phyloP scores from a whole-genome alignment of 768 basidiomycete genomes.

The Suillus subalutaceus region DNA sequence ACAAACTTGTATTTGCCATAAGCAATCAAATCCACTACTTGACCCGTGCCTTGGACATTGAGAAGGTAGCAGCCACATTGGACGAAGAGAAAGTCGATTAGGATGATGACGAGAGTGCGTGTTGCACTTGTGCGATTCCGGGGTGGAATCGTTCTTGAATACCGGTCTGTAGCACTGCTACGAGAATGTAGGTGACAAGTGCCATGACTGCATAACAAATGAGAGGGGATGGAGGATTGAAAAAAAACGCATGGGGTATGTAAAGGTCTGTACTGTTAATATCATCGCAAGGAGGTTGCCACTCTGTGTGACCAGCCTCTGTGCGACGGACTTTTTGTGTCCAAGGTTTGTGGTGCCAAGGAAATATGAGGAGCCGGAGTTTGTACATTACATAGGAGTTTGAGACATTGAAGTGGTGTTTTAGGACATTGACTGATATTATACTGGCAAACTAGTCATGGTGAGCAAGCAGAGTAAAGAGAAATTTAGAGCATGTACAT shows the following conservation, averaged over 20 bases:
- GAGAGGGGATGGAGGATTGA: conserved; percentile 5
- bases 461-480: conserved; percentile 11
- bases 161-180: conserved; percentile 85
- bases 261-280: conserved; percentile 96
- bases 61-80: conserved; percentile 93
- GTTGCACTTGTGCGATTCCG: conserved; percentile 81
- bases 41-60: conserved; percentile 74
- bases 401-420: conserved; percentile 94
- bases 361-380: conserved; percentile 86
- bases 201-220: conserved; percentile 74
- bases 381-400: conserved; percentile 95
- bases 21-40: conserved; percentile 82
- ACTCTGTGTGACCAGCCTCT: conserved; percentile 70
- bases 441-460: conserved; percentile 70
- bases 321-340: conserved; percentile 66
- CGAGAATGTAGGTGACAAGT: conserved; percentile 91
- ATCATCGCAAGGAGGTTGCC: conserved; percentile 89
- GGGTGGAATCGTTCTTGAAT: conserved; percentile 85
- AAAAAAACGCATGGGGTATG: conserved; percentile 71
- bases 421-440: conserved; percentile 75
- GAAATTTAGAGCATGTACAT: conserved; percentile 72
- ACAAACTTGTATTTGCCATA: conserved; percentile 99
- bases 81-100: conserved; percentile 88
- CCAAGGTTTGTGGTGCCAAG: conserved; percentile 93
- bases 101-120: conserved; percentile 79